Evolutionary conservation across 2,329 filamentous ascomycete genomes (phyloP), one percentile per base, ranked within the genome.

Genomic region (Aspergillus phoenicis): DNA sequence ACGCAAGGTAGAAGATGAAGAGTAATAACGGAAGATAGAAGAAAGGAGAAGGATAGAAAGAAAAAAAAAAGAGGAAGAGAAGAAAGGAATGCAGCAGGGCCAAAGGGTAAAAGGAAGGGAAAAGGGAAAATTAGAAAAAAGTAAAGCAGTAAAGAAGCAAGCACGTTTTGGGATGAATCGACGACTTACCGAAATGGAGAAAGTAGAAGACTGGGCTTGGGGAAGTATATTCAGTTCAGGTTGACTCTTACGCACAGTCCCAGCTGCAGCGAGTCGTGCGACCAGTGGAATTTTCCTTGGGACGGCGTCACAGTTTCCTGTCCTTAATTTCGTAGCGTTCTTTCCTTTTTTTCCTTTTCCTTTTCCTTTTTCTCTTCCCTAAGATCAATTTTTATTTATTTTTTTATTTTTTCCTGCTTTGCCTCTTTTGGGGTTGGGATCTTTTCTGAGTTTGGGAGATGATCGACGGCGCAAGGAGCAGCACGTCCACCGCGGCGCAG

Each of bases 381-480:
- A 13, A 33, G 28, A 30, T 30, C 33, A 6, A 45, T 20, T 22
- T 15, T n/a, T 59, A 55, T 57, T 48, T 55, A 26, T 33, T 28
- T 54, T 54, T 48, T 57, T 52, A 47, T 55, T 55, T n/a, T 51
- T 52, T 47, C 43, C 59, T 22, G 41, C 41, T 59, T 64, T 61
- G 47, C 51, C 49, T 38, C 20, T 28, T 39, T 51, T 55, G 20
- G 38, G 52, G 33, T 57, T 62, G 57, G 22, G 33, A 56, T 52
- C 52, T 52, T 65, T 65, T 60, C 61, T 62, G 51, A 57, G 56
- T 64, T 65, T 49, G 62, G 62, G 45, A 28, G 67, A 63, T 63
- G 67, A 69, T 69, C 67, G 64, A 64, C 66, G 63, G 61, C 58
- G 66, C 63, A 68, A 68, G 67, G 67, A 64, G 60, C 51, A 52